Base-by-base conservation (phyloP, 2,329 filamentous ascomycete genomes). In the Trichoderma koningiopsis region DNA sequence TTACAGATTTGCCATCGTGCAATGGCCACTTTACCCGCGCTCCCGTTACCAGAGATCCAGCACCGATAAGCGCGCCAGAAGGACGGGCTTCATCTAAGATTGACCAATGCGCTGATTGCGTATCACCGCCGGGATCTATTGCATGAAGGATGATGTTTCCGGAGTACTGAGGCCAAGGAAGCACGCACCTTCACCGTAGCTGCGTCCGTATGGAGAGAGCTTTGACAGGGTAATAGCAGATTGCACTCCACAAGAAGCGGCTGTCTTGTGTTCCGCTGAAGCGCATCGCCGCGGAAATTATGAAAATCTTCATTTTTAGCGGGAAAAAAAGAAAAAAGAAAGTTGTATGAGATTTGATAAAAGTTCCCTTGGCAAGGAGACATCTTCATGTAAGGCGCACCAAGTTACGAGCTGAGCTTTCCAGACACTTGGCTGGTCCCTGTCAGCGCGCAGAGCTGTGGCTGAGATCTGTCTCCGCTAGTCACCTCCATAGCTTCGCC, bases 381-480 rank as follows among this genome's bases (percentile, higher is more conserved):
- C 55, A 43, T 47, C 31, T 37, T 59, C 55, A 67, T 59, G 64
- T 59, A 67, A 53, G 64, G 64, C 29, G 59, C 64, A 24, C 37
- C 52, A 29, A 13, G 8, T 56, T 19, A 3, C 24, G 13, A 40
- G 58, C 40, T 43, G 40, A 43, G 40, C 40, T 67, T 13, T 33
- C 22, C 24, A 49, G 55, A 40, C 7, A 43, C 8, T 22, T 6
- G 47, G n/a, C 52, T 31, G 55, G 60, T 53, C 60, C 60, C 8
- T 27, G 60, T 52, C 11, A 43, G 53, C 53, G 40, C 40, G 40
- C 40, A 27, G n/a, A 27, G n/a, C 53, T 24, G 35, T 55, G 57
- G 65, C 65, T 60, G 65, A 68, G 65, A 68, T 68, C 65, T 62
- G 65, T 61, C 47, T 61, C 65, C 56, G 47, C 35, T 33, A 13